These are phyloP conservation scores for Aspergillus sclerotiicarbonarius DNA, from an alignment of 495 filamentous ascomycete species.

Conservation along the genomic window DNA sequence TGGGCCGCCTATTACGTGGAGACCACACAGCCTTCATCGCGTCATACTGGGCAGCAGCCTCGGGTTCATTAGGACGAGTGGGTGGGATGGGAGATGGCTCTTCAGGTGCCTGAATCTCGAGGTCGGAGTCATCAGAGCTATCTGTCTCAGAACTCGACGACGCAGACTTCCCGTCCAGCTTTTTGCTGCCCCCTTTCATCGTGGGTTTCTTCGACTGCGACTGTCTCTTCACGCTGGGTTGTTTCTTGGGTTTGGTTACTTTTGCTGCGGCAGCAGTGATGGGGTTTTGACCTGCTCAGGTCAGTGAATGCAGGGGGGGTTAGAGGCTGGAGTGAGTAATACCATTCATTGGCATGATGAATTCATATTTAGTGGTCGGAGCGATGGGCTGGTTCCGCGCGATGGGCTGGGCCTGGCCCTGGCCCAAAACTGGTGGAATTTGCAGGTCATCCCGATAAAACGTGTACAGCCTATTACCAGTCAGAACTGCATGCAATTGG, in stretches of 20 bases:
- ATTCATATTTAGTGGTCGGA: constrained; percentile 4
- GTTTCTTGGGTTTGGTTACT: constrained; percentile 15
- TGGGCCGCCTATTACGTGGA: constrained; percentile 46
- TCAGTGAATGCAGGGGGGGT: constrained; percentile 5
- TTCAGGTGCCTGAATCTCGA: constrained; percentile 43
- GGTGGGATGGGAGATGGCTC: constrained; percentile 56
- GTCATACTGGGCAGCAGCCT: constrained; percentile 60
- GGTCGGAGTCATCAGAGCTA: constrained; percentile 43
- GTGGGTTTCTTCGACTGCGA: constrained; percentile 26
- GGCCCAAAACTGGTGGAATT: constrained; percentile 19
- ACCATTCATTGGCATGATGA: constrained; percentile 15
- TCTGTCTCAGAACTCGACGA: constrained; percentile 49
- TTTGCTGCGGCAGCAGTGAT: neutral
- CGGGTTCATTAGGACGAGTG: constrained; percentile 48
- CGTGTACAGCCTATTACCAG: constrained; percentile 23
- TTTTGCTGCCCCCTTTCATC: constrained; percentile 22
- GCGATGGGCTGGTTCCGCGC: constrained; percentile 4
- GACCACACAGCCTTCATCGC: constrained; percentile 64
- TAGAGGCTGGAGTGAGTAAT: neutral
- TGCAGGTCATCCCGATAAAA: constrained; percentile 34
- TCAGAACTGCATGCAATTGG: neutral
- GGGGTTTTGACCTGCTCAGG: constrained; percentile 10
- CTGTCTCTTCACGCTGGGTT: constrained; percentile 15
- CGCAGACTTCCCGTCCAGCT: constrained; percentile 31
- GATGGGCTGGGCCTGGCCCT: constrained; percentile 4